phyloP scores from a whole-genome alignment of 805 yeast genomes.

The Candida sanyiensis region DNA sequence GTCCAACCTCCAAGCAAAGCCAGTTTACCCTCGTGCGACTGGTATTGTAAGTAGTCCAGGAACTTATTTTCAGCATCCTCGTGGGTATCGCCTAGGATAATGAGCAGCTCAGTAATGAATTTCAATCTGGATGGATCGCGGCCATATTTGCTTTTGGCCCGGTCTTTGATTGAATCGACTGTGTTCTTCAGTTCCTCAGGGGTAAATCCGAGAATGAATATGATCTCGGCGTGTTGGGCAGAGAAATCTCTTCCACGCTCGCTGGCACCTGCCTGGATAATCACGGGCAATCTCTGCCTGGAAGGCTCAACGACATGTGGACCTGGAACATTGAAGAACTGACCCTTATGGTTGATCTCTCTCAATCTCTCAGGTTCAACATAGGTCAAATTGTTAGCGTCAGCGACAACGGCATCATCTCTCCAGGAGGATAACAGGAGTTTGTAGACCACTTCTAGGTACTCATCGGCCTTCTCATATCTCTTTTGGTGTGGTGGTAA shows the following conservation, averaged over 20 bases:
- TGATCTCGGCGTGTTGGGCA: slow-evolving; percentile 39
- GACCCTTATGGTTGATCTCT: slow-evolving; percentile 35
- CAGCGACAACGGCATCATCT: slow-evolving; percentile 27
- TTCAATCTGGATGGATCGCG: slow-evolving; percentile 35
- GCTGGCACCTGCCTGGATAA: slow-evolving; percentile 42
- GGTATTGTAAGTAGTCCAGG: slow-evolving; percentile 27
- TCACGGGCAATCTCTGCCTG: slow-evolving; percentile 39
- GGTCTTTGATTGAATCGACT: slow-evolving; percentile 27
- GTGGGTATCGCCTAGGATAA: slow-evolving; percentile 24
- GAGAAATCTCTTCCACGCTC: slow-evolving; percentile 36
- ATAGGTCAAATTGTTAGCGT: slow-evolving; percentile 23
- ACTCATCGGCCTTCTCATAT: slow-evolving; percentile 35
- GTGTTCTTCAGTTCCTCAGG: slow-evolving; percentile 29
- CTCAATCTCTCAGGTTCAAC: slow-evolving; percentile 32
- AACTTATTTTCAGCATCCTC: slow-evolving; percentile 25
- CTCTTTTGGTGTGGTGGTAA: slow-evolving; percentile 35
- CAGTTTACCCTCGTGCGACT: slow-evolving; percentile 38
- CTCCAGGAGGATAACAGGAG: slow-evolving; percentile 35
- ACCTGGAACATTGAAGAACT: slow-evolving; percentile 36
- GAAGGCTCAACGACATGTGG: slow-evolving; percentile 37
- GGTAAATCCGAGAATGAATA: slow-evolving; percentile 33
- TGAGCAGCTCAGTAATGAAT: slow-evolving; percentile 34
- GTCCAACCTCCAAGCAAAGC: slow-evolving; percentile 43
- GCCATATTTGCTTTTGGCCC: slow-evolving; percentile 31
- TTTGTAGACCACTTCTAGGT: slow-evolving; percentile 32